Conservation (phyloP, 2,329 filamentous ascomycete species). For the Tolypocladium paradoxum region DNA sequence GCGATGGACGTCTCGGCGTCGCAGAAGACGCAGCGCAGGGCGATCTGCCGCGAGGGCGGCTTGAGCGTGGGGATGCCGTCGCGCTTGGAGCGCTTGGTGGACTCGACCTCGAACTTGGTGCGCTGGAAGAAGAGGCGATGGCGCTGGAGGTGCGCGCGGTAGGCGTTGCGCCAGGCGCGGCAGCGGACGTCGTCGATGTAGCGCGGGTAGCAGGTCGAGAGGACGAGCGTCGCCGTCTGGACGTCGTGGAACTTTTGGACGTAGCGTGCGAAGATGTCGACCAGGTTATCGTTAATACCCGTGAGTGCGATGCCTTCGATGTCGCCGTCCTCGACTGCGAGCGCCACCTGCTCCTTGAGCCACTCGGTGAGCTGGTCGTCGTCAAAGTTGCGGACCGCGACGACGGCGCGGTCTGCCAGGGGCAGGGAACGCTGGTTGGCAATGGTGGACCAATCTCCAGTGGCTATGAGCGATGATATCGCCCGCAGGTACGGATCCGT, state of each 20-base stretch:
- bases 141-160: slow-evolving; percentile 60
- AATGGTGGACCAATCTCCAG: slow-evolving; percentile 64
- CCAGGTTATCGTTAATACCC: slow-evolving; percentile 60
- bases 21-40: slow-evolving; percentile 69
- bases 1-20: slow-evolving; percentile 46
- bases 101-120: slow-evolving; percentile 68
- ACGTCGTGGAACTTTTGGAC: slow-evolving; percentile 66
- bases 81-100: slow-evolving; percentile 57
- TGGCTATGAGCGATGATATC: slow-evolving; percentile 67
- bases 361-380: slow-evolving; percentile 55
- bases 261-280: slow-evolving; percentile 68
- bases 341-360: slow-evolving; percentile 53
- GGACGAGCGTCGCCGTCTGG: slow-evolving; percentile 67
- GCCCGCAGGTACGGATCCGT: slow-evolving; percentile 72
- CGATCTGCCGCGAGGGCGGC: slow-evolving; percentile 57
- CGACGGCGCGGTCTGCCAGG: slow-evolving; percentile 61
- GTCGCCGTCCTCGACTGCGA: slow-evolving; percentile 54
- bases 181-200: slow-evolving; percentile 72
- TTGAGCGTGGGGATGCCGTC: slow-evolving; percentile 52
- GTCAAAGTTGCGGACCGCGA: slow-evolving; percentile 57
- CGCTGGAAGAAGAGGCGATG: slow-evolving; percentile 66
- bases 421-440: slow-evolving; percentile 64
- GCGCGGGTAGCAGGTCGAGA: slow-evolving; percentile 61
- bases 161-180: slow-evolving; percentile 60
- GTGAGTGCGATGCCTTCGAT: slow-evolving; percentile 70